Conservation (phyloP, 129 eudicot species). For the Lonicera japonica region DNA sequence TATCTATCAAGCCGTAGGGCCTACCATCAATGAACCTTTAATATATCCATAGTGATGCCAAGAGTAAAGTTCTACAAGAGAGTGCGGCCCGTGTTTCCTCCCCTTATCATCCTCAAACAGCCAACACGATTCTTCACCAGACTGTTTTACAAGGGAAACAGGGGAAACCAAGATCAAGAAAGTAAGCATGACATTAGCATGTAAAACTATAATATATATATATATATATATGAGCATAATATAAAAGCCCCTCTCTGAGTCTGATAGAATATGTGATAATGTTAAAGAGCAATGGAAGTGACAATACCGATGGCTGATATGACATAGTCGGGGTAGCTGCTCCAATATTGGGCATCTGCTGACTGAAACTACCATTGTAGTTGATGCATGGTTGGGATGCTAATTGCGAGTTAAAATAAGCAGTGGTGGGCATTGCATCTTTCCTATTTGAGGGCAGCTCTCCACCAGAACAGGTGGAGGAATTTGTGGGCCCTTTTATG, state of each 20-base stretch:
- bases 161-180: not conserved
- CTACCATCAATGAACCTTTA: constrained; percentile 62
- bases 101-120: constrained; percentile 69
- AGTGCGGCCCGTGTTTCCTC: constrained; percentile 78
- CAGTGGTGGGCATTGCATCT: too few relatives aligned
- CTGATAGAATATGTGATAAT: not conserved
- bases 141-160: constrained; percentile 17
- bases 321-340: constrained; percentile 18
- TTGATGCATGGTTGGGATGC: constrained; percentile 7
- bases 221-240: not conserved
- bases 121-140: constrained; percentile 79
- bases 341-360: constrained; percentile 25
- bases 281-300: not conserved
- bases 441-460: constrained; percentile 4
- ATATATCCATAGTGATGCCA: constrained; percentile 86
- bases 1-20: constrained; percentile 1
- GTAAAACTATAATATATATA: not conserved
- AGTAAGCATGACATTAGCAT: not conserved
- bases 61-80: constrained; percentile 75
- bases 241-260: not conserved
- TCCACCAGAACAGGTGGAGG: constrained; percentile 7
- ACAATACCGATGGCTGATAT: constrained; percentile 34
- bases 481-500: constrained; percentile 2
- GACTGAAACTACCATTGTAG: constrained; percentile 18
- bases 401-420: too few relatives aligned